Evolutionary conservation across 2,329 filamentous ascomycete genomes (phyloP).

Genomic region (Fusarium sp.): DNA sequence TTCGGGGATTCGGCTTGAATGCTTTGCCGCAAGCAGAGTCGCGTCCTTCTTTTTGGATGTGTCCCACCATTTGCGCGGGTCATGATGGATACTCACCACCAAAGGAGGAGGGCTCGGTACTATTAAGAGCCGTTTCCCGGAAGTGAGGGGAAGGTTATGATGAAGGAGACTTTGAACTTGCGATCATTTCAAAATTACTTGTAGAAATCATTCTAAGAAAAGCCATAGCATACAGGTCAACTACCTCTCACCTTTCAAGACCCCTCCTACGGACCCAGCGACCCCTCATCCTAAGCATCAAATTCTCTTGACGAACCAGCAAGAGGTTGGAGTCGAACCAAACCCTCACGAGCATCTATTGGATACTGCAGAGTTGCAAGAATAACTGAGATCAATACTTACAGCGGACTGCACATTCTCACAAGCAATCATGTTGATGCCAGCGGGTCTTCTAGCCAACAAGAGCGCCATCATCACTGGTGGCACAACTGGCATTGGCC

Average conservation of each 20-base stretch:
- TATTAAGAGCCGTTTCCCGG: constrained; percentile 40
- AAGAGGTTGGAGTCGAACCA: neutral
- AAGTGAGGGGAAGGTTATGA: constrained; percentile 28
- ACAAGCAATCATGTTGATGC: constrained; percentile 56
- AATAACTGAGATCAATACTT: neutral
- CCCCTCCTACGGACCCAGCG: neutral
- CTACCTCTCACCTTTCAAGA: neutral
- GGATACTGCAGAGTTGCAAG: neutral
- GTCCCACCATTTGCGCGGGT: constrained; percentile 40
- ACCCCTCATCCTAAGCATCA: constrained; percentile 8
- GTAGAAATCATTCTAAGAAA: neutral
- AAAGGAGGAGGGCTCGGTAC: constrained; percentile 31
- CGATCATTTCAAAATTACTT: constrained; percentile 1
- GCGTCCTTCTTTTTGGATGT: constrained; percentile 11
- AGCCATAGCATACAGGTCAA: constrained; percentile 1
- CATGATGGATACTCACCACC: constrained; percentile 34
- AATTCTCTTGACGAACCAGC: neutral
- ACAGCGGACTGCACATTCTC: neutral
- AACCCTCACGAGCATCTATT: neutral
- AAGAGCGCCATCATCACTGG: constrained; percentile 91
- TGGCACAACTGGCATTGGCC: constrained; percentile 86
- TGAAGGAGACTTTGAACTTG: neutral
- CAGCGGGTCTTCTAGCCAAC: constrained; percentile 70
- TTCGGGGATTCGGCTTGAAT: constrained; percentile 22
- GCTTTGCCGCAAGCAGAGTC: constrained; percentile 8